Evolutionary conservation across 306 rosid genomes (phyloP), one percentile per base, ranked within the genome.

Genomic region (Crotalaria pallida): DNA sequence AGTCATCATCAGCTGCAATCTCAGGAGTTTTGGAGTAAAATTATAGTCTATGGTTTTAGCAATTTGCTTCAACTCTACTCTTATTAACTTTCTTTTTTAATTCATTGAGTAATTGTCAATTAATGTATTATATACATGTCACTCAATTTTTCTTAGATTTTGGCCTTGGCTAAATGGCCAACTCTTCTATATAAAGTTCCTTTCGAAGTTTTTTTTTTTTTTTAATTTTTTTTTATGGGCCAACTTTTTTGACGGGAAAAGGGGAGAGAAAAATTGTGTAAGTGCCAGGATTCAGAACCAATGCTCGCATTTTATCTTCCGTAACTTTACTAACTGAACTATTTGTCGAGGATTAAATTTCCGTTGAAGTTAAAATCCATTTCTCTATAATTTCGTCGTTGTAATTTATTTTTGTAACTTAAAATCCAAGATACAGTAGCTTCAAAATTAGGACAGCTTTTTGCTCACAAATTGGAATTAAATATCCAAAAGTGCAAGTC

Each of bases 1-100:
- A 40, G 73, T 86, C 96, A 6, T 91, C 89, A 0, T 80, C 84
- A 44, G 80, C 87, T 50, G 74, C 84, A 13, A 13, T 84, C 65
- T 84, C 92, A 0, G 92, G 83, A 29, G 74, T 77, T 61, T 43
- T 67, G 19, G 81, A 72, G 67, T 82, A 67, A 68, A 62, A 27
- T 68, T 72, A 57, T 63, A 52, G 51, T 53, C 58, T 58, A 21
- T 50, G 29, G 29, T 60, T 10, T 58, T n/a, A 38, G 47, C n/a
- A 56, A 48, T n/a, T 26, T 48, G 23, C 36, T 40, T 67, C 63
- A 57, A 40, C 23, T 51, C 6, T 26, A 44, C n/a, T 17, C 34
- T 17, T 9, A 41, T 23, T 61, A 33, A 23, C 19, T 69, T 45
- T 10, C 43, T 62, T 63, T 24, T 34, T 40, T 10, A 7, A 23